phyloP scores from a whole-genome alignment of 2,329 filamentous ascomycete species.

The Fulvia fulva region DNA sequence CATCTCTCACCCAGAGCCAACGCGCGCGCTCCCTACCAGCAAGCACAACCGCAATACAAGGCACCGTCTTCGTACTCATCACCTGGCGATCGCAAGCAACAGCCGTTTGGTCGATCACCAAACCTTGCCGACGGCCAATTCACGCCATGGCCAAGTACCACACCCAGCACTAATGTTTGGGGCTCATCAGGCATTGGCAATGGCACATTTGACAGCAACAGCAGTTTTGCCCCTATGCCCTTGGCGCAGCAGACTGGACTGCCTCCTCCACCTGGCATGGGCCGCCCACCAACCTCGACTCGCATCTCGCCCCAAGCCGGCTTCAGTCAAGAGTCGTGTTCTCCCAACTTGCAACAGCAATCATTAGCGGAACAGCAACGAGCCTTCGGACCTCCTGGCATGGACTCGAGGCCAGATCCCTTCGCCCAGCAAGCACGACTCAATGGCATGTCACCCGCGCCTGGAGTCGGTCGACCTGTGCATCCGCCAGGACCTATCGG shows the following conservation, averaged over 20 bases:
- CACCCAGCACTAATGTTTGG: constrained; percentile 64
- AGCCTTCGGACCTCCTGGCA: constrained; percentile 27
- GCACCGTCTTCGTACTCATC: constrained; percentile 40
- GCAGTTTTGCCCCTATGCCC: constrained; percentile 29
- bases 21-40: constrained; percentile 24
- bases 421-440: constrained; percentile 25
- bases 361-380: constrained; percentile 27
- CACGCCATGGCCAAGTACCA: constrained; percentile 29
- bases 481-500: constrained; percentile 34
- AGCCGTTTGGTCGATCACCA: constrained; percentile 33
- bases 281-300: constrained; percentile 27
- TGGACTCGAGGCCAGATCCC: constrained; percentile 28
- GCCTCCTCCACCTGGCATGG: constrained; percentile 33
- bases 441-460: constrained; percentile 29
- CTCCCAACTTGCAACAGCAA: constrained; percentile 26
- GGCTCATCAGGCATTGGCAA: constrained; percentile 71
- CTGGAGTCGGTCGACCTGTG: constrained; percentile 28
- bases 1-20: constrained; percentile 24
- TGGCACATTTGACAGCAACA: constrained; percentile 61
- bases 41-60: constrained; percentile 21
- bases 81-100: constrained; percentile 35
- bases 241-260: constrained; percentile 28
- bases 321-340: constrained; percentile 21
- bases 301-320: constrained; percentile 32
- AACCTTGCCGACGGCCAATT: constrained; percentile 25